Conservation (phyloP, 2,329 filamentous ascomycete genomes). For the Tolypocladium capitatum region DNA sequence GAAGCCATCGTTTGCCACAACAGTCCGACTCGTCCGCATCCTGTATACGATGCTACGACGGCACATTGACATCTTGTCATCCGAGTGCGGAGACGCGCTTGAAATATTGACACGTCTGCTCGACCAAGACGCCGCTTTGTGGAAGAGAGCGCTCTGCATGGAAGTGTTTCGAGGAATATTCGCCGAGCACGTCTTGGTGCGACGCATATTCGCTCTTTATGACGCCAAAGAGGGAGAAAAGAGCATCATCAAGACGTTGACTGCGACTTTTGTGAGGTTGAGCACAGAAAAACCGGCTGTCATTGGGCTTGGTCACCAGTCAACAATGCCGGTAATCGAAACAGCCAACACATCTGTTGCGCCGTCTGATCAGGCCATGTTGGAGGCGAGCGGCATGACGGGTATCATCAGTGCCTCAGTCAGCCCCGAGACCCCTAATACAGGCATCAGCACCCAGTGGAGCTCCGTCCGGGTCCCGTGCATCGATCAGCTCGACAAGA, state of each 20-base stretch:
- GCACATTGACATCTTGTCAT: slow-evolving; percentile 60
- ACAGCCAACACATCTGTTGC: slow-evolving; percentile 40
- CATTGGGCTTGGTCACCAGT: slow-evolving; percentile 82
- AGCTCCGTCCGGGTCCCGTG: slow-evolving; percentile 77
- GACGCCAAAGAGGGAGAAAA: slow-evolving; percentile 62
- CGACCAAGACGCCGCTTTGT: slow-evolving; percentile 70
- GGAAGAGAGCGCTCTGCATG: slow-evolving; percentile 85
- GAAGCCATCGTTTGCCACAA: slow-evolving; percentile 65
- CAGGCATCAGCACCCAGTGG: slow-evolving; percentile 82
- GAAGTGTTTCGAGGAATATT: slow-evolving; percentile 83
- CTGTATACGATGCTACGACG: slow-evolving; percentile 68
- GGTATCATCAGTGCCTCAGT: slow-evolving; percentile 72
- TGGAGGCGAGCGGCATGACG: slow-evolving; percentile 76
- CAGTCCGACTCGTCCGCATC: slow-evolving; percentile 70
- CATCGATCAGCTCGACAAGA: slow-evolving; percentile 89
- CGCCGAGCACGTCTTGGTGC: slow-evolving; percentile 61
- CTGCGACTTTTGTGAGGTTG: slow-evolving; percentile 79
- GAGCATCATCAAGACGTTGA: slow-evolving; percentile 65
- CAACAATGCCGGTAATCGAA: slow-evolving; percentile 59
- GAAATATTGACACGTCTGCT: slow-evolving; percentile 73
- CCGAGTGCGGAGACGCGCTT: slow-evolving; percentile 73
- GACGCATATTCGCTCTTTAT: slow-evolving; percentile 69
- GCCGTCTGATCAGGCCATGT: slow-evolving; percentile 67
- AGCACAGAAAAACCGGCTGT: slow-evolving; percentile 81
- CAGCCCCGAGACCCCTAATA: slow-evolving; percentile 50